Base-by-base conservation (phyloP, 2,329 filamentous ascomycete species). In the Geosmithia morbida region DNA sequence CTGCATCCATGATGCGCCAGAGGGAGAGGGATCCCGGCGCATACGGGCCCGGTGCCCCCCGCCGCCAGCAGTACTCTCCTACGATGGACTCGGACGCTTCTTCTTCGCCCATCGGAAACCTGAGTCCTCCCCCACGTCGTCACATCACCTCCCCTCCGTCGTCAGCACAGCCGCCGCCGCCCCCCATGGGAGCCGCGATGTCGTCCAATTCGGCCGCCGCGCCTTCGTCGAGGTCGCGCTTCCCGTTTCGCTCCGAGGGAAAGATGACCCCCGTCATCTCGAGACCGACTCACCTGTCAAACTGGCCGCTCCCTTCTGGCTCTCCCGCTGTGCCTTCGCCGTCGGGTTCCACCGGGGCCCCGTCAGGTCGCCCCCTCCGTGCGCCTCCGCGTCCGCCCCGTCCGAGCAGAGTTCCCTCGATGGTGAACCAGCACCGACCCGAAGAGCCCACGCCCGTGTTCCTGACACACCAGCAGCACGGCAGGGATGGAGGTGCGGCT, bases 371-470 rank as follows among this genome's bases (percentile, higher is more conserved):
- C 50, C 68, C 69, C 37, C 64, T 69, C 40, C 68, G 59, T 37
- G 56, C 75, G 20, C 78, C 78, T 18, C 74, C 71, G 56, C 68
- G 77, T 51, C 79, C 78, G 10, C 75, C 75, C 11, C 70, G 79
- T 39, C 77, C 78, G 7, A 81, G 76, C 53, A 61, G 68, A 50
- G 74, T 80, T 2, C 75, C 76, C 10, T 79, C 76, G 1, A 71
- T 79, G 33, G 60, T 79, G 20, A 75, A 81, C 53, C 66, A 67
- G 48, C 74, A 76, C 40, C 69, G 65, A 49, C 56, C 77, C 14
- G 73, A 80, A 58, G 73, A 78, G 6, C 71, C 67, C 19, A 76
- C 71, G 1, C 74, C 76, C 8, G 62, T 69, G 4, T 79, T 79
- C 41, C 52, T 57, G 19, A 16, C 33, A 37, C 52, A 53, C 19